A percentile compares a stretch with the other conserved stretches of the same genome.
These are phyloP conservation scores for Eucalyptus leucophloia DNA, from an alignment of 345 rosid species.

Conservation along the genomic window DNA sequence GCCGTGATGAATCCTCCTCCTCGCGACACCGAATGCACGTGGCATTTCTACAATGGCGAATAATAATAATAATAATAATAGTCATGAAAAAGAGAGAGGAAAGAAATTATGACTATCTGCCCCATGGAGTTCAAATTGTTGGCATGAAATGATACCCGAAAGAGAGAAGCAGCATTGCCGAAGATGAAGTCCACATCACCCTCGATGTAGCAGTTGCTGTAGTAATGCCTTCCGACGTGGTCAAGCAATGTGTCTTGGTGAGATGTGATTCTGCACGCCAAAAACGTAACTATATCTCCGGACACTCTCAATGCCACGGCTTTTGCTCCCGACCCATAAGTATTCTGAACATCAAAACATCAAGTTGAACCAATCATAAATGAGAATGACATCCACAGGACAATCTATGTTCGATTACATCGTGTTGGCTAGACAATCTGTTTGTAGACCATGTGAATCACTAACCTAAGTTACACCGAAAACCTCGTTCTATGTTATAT, in stretches of 20 bases:
- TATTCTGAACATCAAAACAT: not conserved
- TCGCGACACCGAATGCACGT: not conserved
- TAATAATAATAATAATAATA: too few relatives aligned
- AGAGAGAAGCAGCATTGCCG: not conserved
- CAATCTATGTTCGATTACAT: not conserved
- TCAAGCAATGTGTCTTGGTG: not conserved
- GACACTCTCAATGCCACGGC: not conserved
- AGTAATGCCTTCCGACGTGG: not conserved
- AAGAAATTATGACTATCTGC: too few relatives aligned
- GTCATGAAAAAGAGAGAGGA: not conserved
- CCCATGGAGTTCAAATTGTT: not conserved
- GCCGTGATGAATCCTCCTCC: conserved; percentile 7
- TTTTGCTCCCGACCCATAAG: not conserved
- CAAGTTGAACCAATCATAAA: too few relatives aligned
- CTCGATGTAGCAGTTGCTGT: not conserved
- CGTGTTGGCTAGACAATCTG: not conserved
- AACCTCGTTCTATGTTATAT: too few relatives aligned
- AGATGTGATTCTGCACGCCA: not conserved
- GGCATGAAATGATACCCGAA: not conserved
- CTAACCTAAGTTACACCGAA: not conserved
- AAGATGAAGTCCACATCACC: not conserved
- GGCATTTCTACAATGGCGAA: not conserved
- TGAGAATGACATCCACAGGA: not conserved
- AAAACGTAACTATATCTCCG: not conserved
- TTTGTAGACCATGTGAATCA: rapidly evolving